These are phyloP conservation scores for Trypanosoma avium DNA, from an alignment of 208 protist species.

Conservation along the genomic window DNA sequence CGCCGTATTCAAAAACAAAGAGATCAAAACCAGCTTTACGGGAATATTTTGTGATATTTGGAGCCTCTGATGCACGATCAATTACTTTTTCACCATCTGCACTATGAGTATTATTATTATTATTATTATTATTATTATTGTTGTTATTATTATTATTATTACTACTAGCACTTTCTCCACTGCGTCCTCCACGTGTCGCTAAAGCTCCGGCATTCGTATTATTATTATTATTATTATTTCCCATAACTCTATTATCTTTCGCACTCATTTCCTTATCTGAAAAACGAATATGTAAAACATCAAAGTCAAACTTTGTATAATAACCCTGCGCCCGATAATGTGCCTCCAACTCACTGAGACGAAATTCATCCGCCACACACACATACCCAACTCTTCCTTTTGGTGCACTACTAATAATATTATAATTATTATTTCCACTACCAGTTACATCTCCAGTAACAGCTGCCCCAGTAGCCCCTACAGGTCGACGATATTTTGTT, in stretches of 20 bases:
- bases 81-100: constrained; percentile 18
- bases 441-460: constrained; percentile 1
- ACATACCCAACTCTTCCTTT: constrained; percentile 67
- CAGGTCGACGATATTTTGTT: constrained; percentile 21
- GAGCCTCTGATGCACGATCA: constrained; percentile 11
- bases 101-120: constrained; percentile 2
- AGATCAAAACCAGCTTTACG: constrained; percentile 62
- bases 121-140: constrained; percentile 6
- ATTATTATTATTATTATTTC: no score
- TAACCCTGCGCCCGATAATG: constrained; percentile 65
- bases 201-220: background rate
- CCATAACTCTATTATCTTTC: background rate
- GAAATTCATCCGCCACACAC: constrained; percentile 76
- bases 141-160: background rate
- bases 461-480: background rate
- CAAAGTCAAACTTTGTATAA: constrained; percentile 81
- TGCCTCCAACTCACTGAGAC: constrained; percentile 55
- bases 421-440: background rate
- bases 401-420: constrained; percentile 19
- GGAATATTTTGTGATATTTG: constrained; percentile 4
- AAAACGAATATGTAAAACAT: constrained; percentile 73
- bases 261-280: constrained; percentile 36
- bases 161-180: background rate
- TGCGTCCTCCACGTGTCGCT: background rate
- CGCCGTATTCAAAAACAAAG: constrained; percentile 77